Conservation (phyloP, 1,284 basidiomycete genomes). For the Ustilago cynodontis region DNA sequence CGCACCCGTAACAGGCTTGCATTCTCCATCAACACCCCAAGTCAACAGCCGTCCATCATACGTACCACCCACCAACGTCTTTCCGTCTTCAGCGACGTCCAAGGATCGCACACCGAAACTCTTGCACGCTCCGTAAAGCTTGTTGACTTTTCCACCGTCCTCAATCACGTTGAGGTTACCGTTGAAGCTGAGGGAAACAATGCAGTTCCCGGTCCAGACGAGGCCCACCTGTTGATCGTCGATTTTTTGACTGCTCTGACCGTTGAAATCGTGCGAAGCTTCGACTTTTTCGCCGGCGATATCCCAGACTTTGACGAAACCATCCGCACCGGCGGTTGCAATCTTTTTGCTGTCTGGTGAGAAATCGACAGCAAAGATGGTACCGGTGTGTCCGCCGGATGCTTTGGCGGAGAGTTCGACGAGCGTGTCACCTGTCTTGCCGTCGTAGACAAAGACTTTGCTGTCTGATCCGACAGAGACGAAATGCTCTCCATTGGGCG, state of each 20-base stretch:
- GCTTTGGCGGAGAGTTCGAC: slow-evolving; percentile 47
- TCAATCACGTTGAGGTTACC: slow-evolving; percentile 81
- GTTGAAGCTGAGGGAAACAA: slow-evolving; percentile 86
- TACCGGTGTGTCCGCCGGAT: slow-evolving; percentile 69
- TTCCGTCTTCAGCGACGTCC: slow-evolving; percentile 28
- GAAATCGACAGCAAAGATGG: slow-evolving; percentile 70
- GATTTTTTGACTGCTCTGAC: slow-evolving; percentile 46
- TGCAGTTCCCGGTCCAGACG: slow-evolving; percentile 78
- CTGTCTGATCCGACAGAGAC: slow-evolving; percentile 91
- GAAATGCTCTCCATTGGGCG: slow-evolving; percentile 76
- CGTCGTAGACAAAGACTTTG: slow-evolving; percentile 90
- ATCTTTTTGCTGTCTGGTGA: slow-evolving; percentile 78
- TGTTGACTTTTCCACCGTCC: slow-evolving; percentile 33
- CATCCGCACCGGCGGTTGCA: slow-evolving; percentile 87
- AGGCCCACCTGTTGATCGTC: slow-evolving; percentile 84
- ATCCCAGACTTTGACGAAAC: slow-evolving; percentile 74
- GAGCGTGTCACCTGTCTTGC: slow-evolving; percentile 81
- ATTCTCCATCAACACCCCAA: slow-evolving; percentile 72
- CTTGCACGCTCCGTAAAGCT: slow-evolving; percentile 52
- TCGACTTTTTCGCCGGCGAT: slow-evolving; percentile 37
- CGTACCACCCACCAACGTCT: slow-evolving; percentile 70
- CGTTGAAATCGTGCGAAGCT: slow-evolving; percentile 52
- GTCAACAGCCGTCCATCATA: slow-evolving; percentile 84
- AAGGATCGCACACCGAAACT: slow-evolving; percentile 47
- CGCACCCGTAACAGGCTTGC: slow-evolving; percentile 72